Evolutionary conservation across 2,329 filamentous ascomycete genomes (phyloP), one percentile per base, ranked within the genome.

Genomic region (Fusarium circinatum): DNA sequence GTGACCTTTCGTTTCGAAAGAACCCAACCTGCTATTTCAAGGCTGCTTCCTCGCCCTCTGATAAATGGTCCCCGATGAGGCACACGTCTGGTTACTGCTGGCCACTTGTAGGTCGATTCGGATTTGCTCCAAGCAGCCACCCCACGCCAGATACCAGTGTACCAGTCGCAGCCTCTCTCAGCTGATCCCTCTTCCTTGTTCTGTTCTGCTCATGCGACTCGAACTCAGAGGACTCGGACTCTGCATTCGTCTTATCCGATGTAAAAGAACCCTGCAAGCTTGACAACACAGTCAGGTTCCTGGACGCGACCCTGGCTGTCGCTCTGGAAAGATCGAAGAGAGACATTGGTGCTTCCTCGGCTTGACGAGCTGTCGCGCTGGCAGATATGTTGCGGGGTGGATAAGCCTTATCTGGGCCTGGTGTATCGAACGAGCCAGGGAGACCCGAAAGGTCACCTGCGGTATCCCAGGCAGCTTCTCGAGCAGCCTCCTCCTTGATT

Each of bases 391-490:
- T 83, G 12, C 81, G 78, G 12, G 80, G 68, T 4, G 79, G 74
- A 36, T 80, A 77, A 17, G 67, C 70, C 26, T 72, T 76, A 13
- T 76, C 71, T 39, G 73, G 69, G 10, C 63, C 62, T 18, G 82
- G 79, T 6, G 79, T 76, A 12, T 82, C 83, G 74, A 90, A 91
- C 2, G 84, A 84, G 12, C 89, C 89, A 0, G 89, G 89, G 79
- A 90, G 85, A 11, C 88, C 81, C 64, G 87, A 85, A 44, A 87
- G 78, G 74, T 94, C 91, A 3, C 88, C 91, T 22, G 87, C 86
- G 18, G 90, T 87, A 77, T 94, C 92, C 87, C 93, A 94, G 5
- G 89, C 90, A n/a, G 87, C 85, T 77, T 94, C 93, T 47, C 89
- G 89, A 62, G 89, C 89, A 9, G 89, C 89, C 76, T 96, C 93